Conservation (phyloP, 1,139 yeast genomes). For the Starmera stellimalicola region DNA sequence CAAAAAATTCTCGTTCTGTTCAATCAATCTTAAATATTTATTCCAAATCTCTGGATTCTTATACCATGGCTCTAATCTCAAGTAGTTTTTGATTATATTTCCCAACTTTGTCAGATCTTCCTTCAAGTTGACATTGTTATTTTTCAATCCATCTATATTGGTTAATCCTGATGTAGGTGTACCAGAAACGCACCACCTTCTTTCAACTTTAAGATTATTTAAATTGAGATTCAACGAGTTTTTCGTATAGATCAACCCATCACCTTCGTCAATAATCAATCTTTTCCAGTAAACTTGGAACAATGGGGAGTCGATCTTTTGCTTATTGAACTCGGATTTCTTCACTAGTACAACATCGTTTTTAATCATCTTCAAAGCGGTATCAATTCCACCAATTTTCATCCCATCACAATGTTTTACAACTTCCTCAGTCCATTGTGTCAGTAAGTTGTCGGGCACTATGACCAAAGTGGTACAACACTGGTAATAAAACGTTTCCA, state of each 20-base stretch:
- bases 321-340: slow-evolving; percentile 30
- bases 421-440: slow-evolving; percentile 57
- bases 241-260: slow-evolving; percentile 42
- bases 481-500: slow-evolving; percentile 19
- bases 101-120: slow-evolving; percentile 51
- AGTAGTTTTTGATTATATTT: slow-evolving; percentile 39
- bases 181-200: slow-evolving; percentile 69
- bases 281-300: slow-evolving; percentile 53
- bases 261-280: slow-evolving; percentile 68
- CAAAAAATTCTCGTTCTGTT: slow-evolving; percentile 25
- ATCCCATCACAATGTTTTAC: slow-evolving; percentile 39
- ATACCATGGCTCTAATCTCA: slow-evolving; percentile 51
- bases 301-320: background rate
- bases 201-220: slow-evolving; percentile 39
- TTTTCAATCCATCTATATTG: slow-evolving; percentile 14
- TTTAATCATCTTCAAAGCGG: slow-evolving; percentile 23
- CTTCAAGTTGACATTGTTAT: slow-evolving; percentile 28
- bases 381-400: slow-evolving; percentile 19
- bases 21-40: slow-evolving; percentile 37
- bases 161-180: slow-evolving; percentile 68
- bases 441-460: slow-evolving; percentile 57
- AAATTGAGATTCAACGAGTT: slow-evolving; percentile 43
- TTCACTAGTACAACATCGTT: slow-evolving; percentile 49
- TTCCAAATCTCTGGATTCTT: slow-evolving; percentile 40
- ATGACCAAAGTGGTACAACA: slow-evolving; percentile 50